phyloP scores from a whole-genome alignment of 2,329 filamentous ascomycete genomes.

The Talaromyces verruculosus region DNA sequence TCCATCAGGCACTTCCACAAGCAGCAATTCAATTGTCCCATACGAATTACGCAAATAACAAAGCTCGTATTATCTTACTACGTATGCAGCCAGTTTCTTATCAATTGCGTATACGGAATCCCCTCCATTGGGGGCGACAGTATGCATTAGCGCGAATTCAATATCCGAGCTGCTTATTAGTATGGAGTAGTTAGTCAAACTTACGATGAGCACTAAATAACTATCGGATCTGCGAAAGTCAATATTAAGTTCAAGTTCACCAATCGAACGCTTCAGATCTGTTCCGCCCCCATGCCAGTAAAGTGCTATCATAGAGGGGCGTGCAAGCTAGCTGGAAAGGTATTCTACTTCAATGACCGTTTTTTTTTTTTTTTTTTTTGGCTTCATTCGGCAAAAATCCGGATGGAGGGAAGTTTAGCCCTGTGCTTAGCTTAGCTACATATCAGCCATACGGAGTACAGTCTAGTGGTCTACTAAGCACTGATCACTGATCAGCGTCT shows the following conservation, averaged over 20 bases:
- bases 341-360: neutral
- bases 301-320: neutral
- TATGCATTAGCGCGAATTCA: constrained; percentile 1
- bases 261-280: neutral
- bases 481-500: neutral
- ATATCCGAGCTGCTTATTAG: neutral
- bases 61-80: neutral
- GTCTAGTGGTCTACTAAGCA: neutral
- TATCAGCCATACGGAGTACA: neutral
- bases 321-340: neutral
- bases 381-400: neutral
- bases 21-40: neutral
- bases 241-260: neutral
- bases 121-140: neutral
- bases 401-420: neutral
- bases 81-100: no score
- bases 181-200: neutral
- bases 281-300: neutral
- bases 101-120: neutral
- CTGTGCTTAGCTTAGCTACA: neutral
- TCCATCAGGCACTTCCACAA: neutral
- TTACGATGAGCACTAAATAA: neutral
- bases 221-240: neutral
- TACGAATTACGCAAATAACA: neutral
- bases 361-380: neutral